These are phyloP conservation scores for Bipolaris oryzae DNA, from an alignment of 2,329 filamentous ascomycete species.

Conservation along the genomic window DNA sequence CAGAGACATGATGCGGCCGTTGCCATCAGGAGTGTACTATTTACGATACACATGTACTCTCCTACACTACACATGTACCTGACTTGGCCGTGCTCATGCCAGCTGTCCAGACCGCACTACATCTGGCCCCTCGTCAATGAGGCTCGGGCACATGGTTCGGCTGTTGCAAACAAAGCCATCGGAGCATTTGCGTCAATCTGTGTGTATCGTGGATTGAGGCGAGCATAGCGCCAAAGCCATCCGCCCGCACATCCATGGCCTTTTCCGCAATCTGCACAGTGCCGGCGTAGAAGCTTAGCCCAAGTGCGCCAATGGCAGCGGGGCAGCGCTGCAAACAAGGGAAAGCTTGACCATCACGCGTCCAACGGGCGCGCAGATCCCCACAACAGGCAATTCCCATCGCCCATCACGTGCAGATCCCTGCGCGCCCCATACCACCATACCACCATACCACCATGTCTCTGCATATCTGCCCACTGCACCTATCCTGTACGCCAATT, in stretches of 20 bases:
- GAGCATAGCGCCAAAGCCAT: constrained; percentile 26
- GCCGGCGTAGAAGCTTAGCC: constrained; percentile 39
- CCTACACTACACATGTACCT: background rate
- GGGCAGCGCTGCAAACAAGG: constrained; percentile 28
- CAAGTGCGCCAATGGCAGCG: constrained; percentile 32
- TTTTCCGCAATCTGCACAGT: constrained; percentile 23
- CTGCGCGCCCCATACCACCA: too few relatives aligned
- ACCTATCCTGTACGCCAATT: too few relatives aligned
- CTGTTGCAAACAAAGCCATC: constrained; percentile 7
- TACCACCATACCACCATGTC: constrained; percentile 22
- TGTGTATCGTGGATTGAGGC: constrained; percentile 7
- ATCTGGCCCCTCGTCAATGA: background rate
- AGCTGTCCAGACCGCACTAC: background rate
- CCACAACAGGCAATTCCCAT: constrained; percentile 18
- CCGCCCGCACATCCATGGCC: constrained; percentile 28
- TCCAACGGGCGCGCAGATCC: constrained; percentile 46
- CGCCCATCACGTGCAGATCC: constrained; percentile 21
- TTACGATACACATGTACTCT: too few relatives aligned
- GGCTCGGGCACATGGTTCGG: background rate
- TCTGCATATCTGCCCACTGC: background rate
- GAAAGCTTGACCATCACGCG: constrained; percentile 42
- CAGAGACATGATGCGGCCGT: background rate
- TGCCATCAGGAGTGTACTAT: background rate
- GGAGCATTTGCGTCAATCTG: constrained; percentile 20
- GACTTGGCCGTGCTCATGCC: background rate